Evolutionary conservation across 257 asterid species (phyloP), one percentile per base, ranked within the genome.

Genomic region (Solanum verrucosum): DNA sequence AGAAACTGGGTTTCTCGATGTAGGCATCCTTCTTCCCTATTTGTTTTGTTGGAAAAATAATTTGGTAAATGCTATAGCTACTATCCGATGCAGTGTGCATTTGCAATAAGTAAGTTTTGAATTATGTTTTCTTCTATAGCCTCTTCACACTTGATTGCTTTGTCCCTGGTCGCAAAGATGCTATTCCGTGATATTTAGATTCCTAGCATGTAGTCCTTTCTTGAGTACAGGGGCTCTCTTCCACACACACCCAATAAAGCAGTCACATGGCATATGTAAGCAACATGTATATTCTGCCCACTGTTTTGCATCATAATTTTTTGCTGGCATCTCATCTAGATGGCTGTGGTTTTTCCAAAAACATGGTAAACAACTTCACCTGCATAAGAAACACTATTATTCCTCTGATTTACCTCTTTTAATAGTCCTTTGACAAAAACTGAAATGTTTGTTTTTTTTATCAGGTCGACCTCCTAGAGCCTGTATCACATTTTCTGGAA

Each of bases 381-480:
- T 29, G 68, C 70, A 49, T 49, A 31, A 82, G 86, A 82, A 82
- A 31, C 44, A 31, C 70, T 82, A 46, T 82, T 49, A 46, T 79
- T 82, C 20, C 31, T 31, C 16, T 16, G 31, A 46, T 49, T 82
- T 82, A 52, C 21, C 21, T 52, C 31, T 29, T 31, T 31, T 74
- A 21, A 33, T 40, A 31, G 68, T 73, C 18, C 7, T 3, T 73
- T 38, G 87, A 82, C 63, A 65, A 84, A 70, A 31, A 9, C 11
- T 65, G 44, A 60, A 44, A 34, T 87, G 81, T 84, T 70, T 88
- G 20, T 42, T 33, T 86, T 60, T 87, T 60, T 49, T 81, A 87
- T 91, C 93, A 95, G 99, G 98, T 96, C 90, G 99, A 96, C 92
- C 98, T 97, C 83, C 98, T 93, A 27, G 99, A 97, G 90, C 99